Conservation (phyloP, 371 early-diverging fungal species). For the Apophysomyces elegans region DNA sequence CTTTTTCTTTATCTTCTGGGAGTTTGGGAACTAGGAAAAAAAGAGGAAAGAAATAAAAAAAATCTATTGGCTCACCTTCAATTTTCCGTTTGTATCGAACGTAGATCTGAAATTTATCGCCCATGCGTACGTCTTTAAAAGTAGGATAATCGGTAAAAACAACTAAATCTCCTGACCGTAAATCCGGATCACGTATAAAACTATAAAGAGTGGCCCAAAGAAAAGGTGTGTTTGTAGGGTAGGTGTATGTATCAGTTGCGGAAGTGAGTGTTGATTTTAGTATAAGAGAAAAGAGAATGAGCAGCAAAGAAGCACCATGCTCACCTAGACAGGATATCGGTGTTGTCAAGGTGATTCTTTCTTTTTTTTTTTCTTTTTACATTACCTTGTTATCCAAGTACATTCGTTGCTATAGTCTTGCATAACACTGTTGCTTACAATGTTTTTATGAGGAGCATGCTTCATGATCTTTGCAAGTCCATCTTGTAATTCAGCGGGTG, state of each 20-base stretch:
- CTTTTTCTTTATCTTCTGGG: too few relatives aligned
- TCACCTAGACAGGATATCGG: too few relatives aligned
- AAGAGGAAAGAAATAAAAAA: too few relatives aligned
- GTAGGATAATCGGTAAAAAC: slow-evolving; percentile 46
- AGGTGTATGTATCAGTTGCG: too few relatives aligned
- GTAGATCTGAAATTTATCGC: slow-evolving; percentile 50
- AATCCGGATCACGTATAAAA: slow-evolving; percentile 51
- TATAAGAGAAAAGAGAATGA: not conserved
- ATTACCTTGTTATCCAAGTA: slow-evolving; percentile 64
- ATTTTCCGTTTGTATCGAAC: slow-evolving; percentile 67
- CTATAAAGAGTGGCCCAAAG: slow-evolving; percentile 21
- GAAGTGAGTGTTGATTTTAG: too few relatives aligned
- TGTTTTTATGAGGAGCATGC: slow-evolving; percentile 58
- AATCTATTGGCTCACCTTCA: slow-evolving; percentile 51
- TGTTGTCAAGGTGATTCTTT: too few relatives aligned
- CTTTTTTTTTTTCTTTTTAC: not conserved
- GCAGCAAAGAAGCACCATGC: too few relatives aligned
- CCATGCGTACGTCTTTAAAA: slow-evolving; percentile 33
- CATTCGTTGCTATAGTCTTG: slow-evolving; percentile 49
- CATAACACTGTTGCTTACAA: slow-evolving; percentile 49
- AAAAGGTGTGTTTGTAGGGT: too few relatives aligned
- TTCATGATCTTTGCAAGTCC: slow-evolving; percentile 64
- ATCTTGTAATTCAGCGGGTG: slow-evolving; percentile 64
- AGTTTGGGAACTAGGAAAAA: too few relatives aligned
- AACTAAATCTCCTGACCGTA: slow-evolving; percentile 48